Base-by-base conservation (phyloP, 257 asterid species). In the Haberlea rhodopensis region DNA sequence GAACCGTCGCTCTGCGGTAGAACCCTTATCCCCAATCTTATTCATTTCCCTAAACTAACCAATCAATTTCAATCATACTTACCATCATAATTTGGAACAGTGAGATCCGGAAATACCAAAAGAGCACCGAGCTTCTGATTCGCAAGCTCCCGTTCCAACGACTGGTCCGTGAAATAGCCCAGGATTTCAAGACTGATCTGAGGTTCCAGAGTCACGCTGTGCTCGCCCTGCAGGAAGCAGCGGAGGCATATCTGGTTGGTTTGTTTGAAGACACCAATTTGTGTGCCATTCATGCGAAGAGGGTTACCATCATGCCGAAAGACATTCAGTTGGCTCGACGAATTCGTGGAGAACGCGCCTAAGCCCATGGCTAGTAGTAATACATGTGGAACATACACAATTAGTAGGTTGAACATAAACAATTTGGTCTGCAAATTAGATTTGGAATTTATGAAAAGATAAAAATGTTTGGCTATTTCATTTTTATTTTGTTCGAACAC, bases 331-430 rank as follows among this genome's bases (percentile, higher is more conserved):
- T 88, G 56, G 94, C 96, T 0, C 75, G 94, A 62, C 84, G 95
- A 1, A 87, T 87, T 55, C 90, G 95, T 2, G 95, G 95, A 11
- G 95, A 87, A 52, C 88, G 95, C 61, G 95, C 95, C 58, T 85
- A 64, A 53, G 67, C 0, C n/a, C n/a, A n/a, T n/a, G n/a, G n/a
- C n/a, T n/a, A n/a, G n/a, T n/a, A n/a, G n/a, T n/a, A n/a, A n/a
- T n/a, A n/a, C n/a, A n/a, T n/a, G n/a, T n/a, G n/a, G n/a, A n/a
- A n/a, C n/a, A n/a, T n/a, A n/a, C n/a, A n/a, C n/a, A n/a, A n/a
- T n/a, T n/a, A n/a, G n/a, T n/a, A n/a, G n/a, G n/a, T n/a, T n/a
- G n/a, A n/a, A n/a, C n/a, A n/a, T n/a, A n/a, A n/a, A n/a, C n/a
- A n/a, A n/a, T n/a, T n/a, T n/a, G n/a, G n/a, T n/a, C n/a, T n/a